Evolutionary conservation across 495 filamentous ascomycete species (phyloP).

Genomic region (Cenococcum geophilum): DNA sequence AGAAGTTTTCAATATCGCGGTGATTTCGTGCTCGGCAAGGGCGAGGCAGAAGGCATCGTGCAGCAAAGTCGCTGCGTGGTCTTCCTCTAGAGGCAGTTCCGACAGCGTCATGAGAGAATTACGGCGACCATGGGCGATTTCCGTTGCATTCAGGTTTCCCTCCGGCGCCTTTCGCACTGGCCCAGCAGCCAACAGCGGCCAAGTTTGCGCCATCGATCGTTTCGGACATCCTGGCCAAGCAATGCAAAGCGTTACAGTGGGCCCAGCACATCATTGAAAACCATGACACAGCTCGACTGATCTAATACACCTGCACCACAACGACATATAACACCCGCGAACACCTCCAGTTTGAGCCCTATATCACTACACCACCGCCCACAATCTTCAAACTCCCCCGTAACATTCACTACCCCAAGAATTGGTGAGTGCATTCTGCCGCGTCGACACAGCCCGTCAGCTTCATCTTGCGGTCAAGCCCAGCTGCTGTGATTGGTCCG

Average conservation of each 20-base stretch:
- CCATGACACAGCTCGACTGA: background rate
- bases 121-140: too few relatives aligned
- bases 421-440: constrained; percentile 10
- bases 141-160: too few relatives aligned
- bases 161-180: too few relatives aligned
- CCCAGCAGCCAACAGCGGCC: background rate
- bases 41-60: background rate
- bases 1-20: background rate
- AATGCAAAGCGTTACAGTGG: background rate
- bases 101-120: background rate
- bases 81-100: background rate
- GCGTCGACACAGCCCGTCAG: constrained; percentile 2
- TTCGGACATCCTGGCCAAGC: background rate
- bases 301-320: too few relatives aligned
- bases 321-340: too few relatives aligned
- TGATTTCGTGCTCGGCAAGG: background rate
- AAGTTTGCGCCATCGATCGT: background rate
- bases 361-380: too few relatives aligned
- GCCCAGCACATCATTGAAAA: constrained; percentile 3
- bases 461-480: constrained; percentile 18
- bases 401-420: background rate
- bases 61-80: background rate
- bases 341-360: too few relatives aligned
- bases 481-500: constrained; percentile 18
- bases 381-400: background rate